phyloP scores from a whole-genome alignment of 805 yeast genomes.

The Kluyveromyces aestuarii region DNA sequence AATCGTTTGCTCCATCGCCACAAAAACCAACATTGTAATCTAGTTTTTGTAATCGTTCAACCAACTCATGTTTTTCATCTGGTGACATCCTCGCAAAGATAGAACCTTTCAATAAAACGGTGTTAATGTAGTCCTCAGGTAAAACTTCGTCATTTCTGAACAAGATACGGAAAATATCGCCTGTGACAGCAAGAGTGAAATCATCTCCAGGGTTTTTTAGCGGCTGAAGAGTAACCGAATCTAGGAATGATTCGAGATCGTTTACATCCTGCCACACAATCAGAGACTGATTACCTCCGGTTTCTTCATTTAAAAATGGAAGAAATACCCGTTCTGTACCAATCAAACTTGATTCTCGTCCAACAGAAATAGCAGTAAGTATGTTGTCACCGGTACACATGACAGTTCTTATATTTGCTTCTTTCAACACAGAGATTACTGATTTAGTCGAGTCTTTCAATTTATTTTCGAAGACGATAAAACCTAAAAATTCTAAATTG shows the following conservation, averaged over 20 bases:
- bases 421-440: conserved; percentile 49
- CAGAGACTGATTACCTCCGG: conserved; percentile 14
- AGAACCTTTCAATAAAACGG: conserved; percentile 59
- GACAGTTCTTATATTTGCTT: conserved; percentile 69
- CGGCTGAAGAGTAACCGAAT: conserved; percentile 54
- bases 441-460: conserved; percentile 59
- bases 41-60: conserved; percentile 70
- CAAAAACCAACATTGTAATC: conserved; percentile 95
- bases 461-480: conserved; percentile 87
- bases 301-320: conserved; percentile 44
- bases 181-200: conserved; percentile 82
- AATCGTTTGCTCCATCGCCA: conserved; percentile 99
- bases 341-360: conserved; percentile 69
- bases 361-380: conserved; percentile 90
- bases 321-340: conserved; percentile 43
- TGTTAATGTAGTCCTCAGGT: conserved; percentile 36
- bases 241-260: conserved; percentile 46
- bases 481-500: conserved; percentile 69
- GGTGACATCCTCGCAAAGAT: conserved; percentile 98
- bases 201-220: conserved; percentile 24
- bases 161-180: conserved; percentile 79
- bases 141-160: conserved; percentile 35
- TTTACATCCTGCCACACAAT: conserved; percentile 64
- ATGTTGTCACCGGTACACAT: conserved; percentile 99
- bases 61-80: conserved; percentile 94